These are phyloP conservation scores for Phanerochaete carnosa DNA, from an alignment of 768 basidiomycete species.

Conservation along the genomic window DNA sequence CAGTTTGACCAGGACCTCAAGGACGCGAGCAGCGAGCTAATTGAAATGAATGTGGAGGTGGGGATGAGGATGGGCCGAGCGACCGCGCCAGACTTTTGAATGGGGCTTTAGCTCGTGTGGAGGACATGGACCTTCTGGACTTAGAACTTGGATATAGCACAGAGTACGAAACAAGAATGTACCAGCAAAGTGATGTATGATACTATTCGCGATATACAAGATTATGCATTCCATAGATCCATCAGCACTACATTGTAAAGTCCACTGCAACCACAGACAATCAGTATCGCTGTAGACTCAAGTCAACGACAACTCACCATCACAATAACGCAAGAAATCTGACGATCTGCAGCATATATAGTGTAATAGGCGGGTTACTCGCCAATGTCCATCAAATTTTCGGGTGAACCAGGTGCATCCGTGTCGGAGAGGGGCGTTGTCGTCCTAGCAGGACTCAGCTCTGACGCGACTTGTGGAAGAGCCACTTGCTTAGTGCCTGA, in stretches of 20 bases:
- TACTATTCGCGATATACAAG: not conserved
- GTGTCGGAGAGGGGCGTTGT: not conserved
- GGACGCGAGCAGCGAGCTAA: conserved; percentile 1
- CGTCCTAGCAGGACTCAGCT: not conserved
- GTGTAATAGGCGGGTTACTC: not conserved
- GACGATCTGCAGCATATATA: too few relatives aligned
- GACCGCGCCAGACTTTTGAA: not conserved
- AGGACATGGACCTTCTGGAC: not conserved
- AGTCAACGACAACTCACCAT: too few relatives aligned
- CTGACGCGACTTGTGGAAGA: not conserved
- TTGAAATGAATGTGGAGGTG: conserved; percentile 8
- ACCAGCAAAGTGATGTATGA: too few relatives aligned
- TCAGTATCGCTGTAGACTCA: too few relatives aligned
- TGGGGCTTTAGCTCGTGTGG: not conserved
- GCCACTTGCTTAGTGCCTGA: not conserved
- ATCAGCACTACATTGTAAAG: too few relatives aligned
- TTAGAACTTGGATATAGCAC: too few relatives aligned
- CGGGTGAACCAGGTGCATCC: not conserved
- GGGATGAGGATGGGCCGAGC: conserved; percentile 2
- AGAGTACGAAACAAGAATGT: too few relatives aligned
- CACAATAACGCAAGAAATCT: too few relatives aligned
- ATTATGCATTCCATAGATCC: not conserved
- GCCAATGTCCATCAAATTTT: not conserved
- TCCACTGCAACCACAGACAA: too few relatives aligned
- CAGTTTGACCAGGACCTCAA: conserved; percentile 5